Evolutionary conservation across 2,329 filamentous ascomycete genomes (phyloP), one percentile per base, ranked within the genome.

Genomic region (Fusarium transvaalense): DNA sequence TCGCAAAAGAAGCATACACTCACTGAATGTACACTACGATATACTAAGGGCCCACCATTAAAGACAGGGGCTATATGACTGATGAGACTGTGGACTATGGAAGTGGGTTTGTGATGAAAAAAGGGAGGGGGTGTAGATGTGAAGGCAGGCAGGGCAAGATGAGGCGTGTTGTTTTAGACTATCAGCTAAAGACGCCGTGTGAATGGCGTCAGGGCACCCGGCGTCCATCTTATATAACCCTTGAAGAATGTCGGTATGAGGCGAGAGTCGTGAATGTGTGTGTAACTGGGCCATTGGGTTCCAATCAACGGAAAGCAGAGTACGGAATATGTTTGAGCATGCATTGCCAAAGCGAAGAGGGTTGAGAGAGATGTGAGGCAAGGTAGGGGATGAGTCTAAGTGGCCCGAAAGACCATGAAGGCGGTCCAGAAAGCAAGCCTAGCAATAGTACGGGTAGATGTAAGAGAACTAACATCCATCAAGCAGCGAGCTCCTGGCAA

Each of bases 111-210:
- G 41, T 43, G 38, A 50, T 53, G 43, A 37, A 21, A 57, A 50
- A 55, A 62, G 56, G 66, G 59, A 71, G 64, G 61, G 65, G 64
- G 69, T 69, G 67, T 31, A 50, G 37, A 59, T 61, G 53, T 60
- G 58, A 72, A 62, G 64, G 47, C 31, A 64, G 32, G 56, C 62
- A 71, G 57, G 59, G 61, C 59, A 73, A 72, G 69, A 66, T 71
- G 69, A 74, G 71, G 71, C 71, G 67, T 60, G 63, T 64, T 51
- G 65, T 60, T 71, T 68, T 65, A 71, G 60, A 62, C 68, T 68
- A 64, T 43, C 51, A 64, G 41, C 63, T 67, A 70, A 47, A 64
- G 62, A 64, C 53, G 66, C 62, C 37, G 46, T 64, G 50, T 64
- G 64, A 63, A 68, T 71, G 67, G 67, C 67, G 67, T 70, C 67